These are phyloP conservation scores for Setaria viridis DNA, from an alignment of 202 grass and related monocot genomes.

Conservation along the genomic window DNA sequence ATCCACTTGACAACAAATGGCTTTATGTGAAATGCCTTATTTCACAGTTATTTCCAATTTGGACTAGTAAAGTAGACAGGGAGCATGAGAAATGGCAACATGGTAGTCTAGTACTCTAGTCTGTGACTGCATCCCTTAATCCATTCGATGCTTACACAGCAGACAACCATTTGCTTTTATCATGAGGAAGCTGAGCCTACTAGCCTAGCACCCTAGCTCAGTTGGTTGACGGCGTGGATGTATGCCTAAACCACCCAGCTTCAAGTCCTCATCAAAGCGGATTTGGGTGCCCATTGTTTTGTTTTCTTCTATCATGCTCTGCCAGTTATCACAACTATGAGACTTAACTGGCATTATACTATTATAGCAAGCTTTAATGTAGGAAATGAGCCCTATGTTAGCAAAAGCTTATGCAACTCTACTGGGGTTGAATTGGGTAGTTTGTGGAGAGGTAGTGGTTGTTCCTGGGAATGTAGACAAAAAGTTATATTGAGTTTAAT, in stretches of 20 bases:
- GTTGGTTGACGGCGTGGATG: too few species aligned
- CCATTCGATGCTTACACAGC: not conserved
- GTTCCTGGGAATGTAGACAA: not conserved
- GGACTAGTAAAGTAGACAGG: constrained; percentile 6
- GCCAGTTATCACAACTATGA: not conserved
- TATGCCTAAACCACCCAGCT: too few species aligned
- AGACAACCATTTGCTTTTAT: constrained; percentile 3
- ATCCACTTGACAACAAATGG: not conserved
- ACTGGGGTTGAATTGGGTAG: not conserved
- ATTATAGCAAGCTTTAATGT: constrained; percentile 7
- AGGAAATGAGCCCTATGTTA: not conserved
- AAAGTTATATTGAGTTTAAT: not conserved
- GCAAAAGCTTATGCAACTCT: not conserved
- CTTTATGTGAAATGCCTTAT: not conserved
- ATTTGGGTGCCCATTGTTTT: too few species aligned
- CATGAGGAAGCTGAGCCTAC: not conserved
- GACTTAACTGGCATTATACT: not conserved
- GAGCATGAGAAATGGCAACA: not conserved
- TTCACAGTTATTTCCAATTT: not conserved
- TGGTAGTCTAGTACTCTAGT: not conserved
- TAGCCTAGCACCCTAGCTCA: too few species aligned
- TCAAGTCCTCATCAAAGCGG: too few species aligned
- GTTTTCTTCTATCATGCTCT: not conserved
- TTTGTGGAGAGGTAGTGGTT: not conserved
- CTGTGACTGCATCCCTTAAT: not conserved